These are phyloP conservation scores for Wilhelminamyces savonicus DNA, from an alignment of 805 yeast species.

Conservation along the genomic window DNA sequence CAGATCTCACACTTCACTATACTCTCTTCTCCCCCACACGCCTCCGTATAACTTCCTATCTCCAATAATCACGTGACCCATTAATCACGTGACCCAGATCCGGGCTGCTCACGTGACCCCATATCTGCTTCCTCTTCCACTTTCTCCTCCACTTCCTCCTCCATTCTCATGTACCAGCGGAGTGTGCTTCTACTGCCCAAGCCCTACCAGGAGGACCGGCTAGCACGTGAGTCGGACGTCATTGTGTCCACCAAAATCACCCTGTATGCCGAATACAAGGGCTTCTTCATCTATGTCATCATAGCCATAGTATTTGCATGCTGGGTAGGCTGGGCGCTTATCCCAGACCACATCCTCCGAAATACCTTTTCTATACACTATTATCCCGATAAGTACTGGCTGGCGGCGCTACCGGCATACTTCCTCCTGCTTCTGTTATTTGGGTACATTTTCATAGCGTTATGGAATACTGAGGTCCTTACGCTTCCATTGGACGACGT, in stretches of 20 bases:
- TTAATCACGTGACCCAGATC: too few relatives aligned
- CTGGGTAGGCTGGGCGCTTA: constrained; percentile 69
- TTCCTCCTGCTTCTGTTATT: constrained; percentile 67
- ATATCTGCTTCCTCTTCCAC: too few relatives aligned
- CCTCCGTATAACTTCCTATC: too few relatives aligned
- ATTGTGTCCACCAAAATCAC: constrained; percentile 50
- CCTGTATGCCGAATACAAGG: constrained; percentile 73
- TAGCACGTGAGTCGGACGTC: constrained; percentile 63
- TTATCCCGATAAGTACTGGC: constrained; percentile 92
- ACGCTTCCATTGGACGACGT: constrained; percentile 55
- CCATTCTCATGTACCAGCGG: too few relatives aligned
- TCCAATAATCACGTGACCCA: too few relatives aligned
- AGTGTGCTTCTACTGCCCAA: too few relatives aligned
- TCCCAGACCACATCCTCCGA: constrained; percentile 52
- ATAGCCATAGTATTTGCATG: constrained; percentile 48
- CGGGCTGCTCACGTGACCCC: too few relatives aligned
- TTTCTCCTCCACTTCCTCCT: too few relatives aligned
- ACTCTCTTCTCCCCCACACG: too few relatives aligned
- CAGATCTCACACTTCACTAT: too few relatives aligned
- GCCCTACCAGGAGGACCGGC: too few relatives aligned
- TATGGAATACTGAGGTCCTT: constrained; percentile 71
- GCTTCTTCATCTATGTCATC: constrained; percentile 76
- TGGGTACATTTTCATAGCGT: constrained; percentile 61
- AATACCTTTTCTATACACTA: constrained; percentile 52
- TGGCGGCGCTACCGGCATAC: constrained; percentile 68